Evolutionary conservation across 352 stramenopile species (phyloP).

Genomic region (Phytophthora palmivora): DNA sequence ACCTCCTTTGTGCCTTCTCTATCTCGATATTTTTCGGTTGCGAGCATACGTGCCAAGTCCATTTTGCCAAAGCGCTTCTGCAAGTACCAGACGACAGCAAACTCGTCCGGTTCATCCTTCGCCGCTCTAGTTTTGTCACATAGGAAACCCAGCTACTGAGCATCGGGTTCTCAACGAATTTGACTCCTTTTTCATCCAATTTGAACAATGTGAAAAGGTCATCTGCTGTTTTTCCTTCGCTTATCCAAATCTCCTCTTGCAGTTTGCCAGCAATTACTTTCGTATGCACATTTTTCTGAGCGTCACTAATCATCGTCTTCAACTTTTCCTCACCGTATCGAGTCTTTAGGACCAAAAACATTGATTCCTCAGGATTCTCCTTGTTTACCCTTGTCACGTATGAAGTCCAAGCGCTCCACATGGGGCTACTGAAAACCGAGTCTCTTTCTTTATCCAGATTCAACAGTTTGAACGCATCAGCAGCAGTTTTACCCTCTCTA

Average conservation of each 20-base stretch:
- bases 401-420: not conserved
- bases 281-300: too few species aligned
- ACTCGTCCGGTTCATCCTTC: too few species aligned
- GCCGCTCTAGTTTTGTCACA: not conserved
- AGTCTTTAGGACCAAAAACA: not conserved
- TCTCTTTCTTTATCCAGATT: not conserved
- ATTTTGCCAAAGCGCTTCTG: too few species aligned
- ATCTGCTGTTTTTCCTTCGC: not conserved
- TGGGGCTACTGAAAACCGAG: not conserved
- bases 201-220: not conserved
- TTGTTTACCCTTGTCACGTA: not conserved
- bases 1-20: not conserved
- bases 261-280: too few species aligned
- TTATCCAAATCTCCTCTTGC: not conserved
- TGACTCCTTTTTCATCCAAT: not conserved
- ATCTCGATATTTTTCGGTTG: too few species aligned
- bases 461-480: conserved; percentile 1
- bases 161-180: not conserved
- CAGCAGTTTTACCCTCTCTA: not conserved
- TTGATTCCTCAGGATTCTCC: not conserved
- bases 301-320: not conserved
- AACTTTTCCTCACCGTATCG: not conserved
- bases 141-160: not conserved
- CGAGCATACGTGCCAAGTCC: too few species aligned
- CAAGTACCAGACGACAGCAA: too few species aligned